Evolutionary conservation across 192 early-diverging fungal species (phyloP), one percentile per base, ranked within the genome.

Genomic region (Gonapodya sp.): DNA sequence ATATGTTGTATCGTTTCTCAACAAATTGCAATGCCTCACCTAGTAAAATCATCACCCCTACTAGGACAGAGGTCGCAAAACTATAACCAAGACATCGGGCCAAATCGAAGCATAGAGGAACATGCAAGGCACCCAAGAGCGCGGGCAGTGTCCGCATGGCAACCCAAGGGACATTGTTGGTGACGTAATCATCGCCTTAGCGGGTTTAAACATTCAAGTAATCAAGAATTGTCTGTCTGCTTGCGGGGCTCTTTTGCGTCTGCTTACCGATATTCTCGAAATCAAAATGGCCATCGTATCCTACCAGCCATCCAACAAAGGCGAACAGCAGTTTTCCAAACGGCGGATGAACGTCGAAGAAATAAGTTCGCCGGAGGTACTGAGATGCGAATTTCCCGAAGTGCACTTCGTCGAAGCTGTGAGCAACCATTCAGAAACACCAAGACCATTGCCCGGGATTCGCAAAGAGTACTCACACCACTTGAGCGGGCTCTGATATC

Each of bases 361-460:
- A 97, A 87, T 96, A 99, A 34, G 90, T 87, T 14, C 95, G 85
- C 14, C 91, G 89, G 35, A 99, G 83, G 80, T 99, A 99, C 88
- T 93, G 97, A 24, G 91, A 92, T 24, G 96, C 96, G 83, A 99
- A 99, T 85, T 99, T 99, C 77, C 97, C 97, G 89, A 99, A 99
- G 84, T 99, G 97, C 2, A 98, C 97, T 83, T 99, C 97, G 84
- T 99, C 97, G 85, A 99, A 99, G 0, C 94, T 94, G 46, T 16
- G 8, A 24, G 24, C 46, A 24, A 24, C 8, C 46, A 24, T 64
- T 16, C 46, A 16, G 8, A 16, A 64, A 24, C 46, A 64, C 8
- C 24, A 24, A 64, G 24, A 16, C 46, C 46, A 64, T 24, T 64
- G 46, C 46, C 8, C 46, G 24, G n/a, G 24, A 64, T 24, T 24